These are phyloP conservation scores for Coffea canephora DNA, from an alignment of 257 asterid genomes.

Conservation along the genomic window DNA sequence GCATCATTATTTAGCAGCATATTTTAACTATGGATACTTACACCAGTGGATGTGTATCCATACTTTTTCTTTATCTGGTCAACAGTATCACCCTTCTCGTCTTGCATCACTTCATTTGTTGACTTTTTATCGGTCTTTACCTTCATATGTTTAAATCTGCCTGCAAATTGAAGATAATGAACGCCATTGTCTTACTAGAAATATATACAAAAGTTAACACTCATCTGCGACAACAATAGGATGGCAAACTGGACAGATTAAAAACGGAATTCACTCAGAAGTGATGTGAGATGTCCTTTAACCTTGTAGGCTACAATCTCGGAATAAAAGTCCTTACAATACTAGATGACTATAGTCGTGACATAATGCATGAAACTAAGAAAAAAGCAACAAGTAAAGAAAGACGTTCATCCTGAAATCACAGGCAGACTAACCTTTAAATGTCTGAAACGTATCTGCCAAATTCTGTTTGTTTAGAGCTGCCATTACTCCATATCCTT, in stretches of 20 bases:
- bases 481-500: constrained; percentile 58
- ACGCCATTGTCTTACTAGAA: neutral
- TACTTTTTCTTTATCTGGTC: constrained; percentile 91
- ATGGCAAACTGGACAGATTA: neutral
- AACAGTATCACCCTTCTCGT: constrained; percentile 56
- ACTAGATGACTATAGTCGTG: neutral
- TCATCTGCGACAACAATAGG: neutral
- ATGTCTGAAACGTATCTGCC: constrained; percentile 67
- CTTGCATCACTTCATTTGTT: constrained; percentile 45
- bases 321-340: neutral
- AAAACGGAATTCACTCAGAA: neutral
- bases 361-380: neutral
- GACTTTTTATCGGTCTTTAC: constrained; percentile 56
- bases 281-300: neutral
- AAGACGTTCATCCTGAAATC: neutral
- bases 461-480: constrained; percentile 68
- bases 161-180: constrained; percentile 30
- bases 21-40: constrained; percentile 42
- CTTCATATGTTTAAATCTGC: constrained; percentile 55
- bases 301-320: neutral
- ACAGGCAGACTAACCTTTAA: constrained; percentile 49
- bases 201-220: neutral
- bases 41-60: constrained; percentile 64
- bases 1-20: neutral
- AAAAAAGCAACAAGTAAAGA: neutral